Conservation (phyloP, 768 basidiomycete species). For the Lentinula boryana region DNA sequence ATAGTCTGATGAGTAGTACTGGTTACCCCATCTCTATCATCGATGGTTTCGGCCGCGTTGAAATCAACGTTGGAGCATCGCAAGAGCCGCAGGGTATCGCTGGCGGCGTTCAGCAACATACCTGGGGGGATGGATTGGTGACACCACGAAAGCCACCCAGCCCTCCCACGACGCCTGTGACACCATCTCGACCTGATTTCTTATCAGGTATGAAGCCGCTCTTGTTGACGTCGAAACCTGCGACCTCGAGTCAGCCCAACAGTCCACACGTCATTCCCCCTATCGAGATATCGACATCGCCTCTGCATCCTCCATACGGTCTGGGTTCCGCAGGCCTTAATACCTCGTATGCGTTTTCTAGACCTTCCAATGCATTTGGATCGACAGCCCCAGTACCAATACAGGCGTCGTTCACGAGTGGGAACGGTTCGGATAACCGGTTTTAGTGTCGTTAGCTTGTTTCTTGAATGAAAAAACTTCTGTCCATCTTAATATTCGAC, state of each 20-base stretch:
- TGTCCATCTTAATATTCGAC: too few species aligned
- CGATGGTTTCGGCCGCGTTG: not conserved
- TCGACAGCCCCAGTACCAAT: not conserved
- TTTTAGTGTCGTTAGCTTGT: not conserved
- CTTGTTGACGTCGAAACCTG: not conserved
- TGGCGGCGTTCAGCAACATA: not conserved
- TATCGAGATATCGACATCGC: not conserved
- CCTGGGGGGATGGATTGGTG: not conserved
- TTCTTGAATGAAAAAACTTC: not conserved
- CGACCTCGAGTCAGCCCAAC: not conserved
- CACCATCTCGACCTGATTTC: not conserved
- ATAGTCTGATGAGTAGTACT: not conserved
- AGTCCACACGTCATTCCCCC: not conserved
- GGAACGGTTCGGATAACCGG: not conserved
- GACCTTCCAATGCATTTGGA: not conserved
- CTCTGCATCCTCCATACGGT: not conserved
- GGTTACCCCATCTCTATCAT: not conserved
- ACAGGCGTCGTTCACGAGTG: not conserved
- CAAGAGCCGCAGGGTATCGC: not conserved
- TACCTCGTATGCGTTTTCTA: constrained; percentile 2
- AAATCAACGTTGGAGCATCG: not conserved
- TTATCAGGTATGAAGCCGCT: not conserved
- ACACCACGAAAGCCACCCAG: not conserved
- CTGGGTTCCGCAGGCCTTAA: not conserved
- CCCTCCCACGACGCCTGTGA: not conserved